Evolutionary conservation across 148 eudicot genomes (phyloP).

Genomic region (Persicaria tinctoria): DNA sequence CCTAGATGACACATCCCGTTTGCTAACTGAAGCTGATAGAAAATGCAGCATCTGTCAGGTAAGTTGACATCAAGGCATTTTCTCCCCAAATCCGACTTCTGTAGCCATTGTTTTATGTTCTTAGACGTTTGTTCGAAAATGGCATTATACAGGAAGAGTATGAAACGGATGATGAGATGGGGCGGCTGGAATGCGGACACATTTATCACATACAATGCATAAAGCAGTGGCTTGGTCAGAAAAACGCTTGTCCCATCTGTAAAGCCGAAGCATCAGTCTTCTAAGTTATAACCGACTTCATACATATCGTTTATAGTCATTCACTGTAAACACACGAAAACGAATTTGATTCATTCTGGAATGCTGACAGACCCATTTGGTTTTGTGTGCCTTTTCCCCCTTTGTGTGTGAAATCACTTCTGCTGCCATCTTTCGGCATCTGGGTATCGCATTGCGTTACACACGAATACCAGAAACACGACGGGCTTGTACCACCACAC

Average conservation of each 20-base stretch:
- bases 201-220: slow-evolving; percentile 57
- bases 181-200: slow-evolving; percentile 61
- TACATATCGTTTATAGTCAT: not conserved
- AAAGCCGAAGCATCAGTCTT: slow-evolving; percentile 36
- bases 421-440: not conserved
- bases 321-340: not conserved
- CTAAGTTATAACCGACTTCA: slow-evolving; percentile 15
- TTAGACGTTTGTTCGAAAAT: not conserved
- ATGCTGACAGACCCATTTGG: slow-evolving; percentile 5
- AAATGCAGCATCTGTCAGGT: slow-evolving; percentile 92
- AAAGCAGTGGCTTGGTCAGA: slow-evolving; percentile 60
- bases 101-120: not conserved
- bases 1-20: slow-evolving; percentile 22
- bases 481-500: not conserved
- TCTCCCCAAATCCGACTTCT: not conserved
- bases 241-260: slow-evolving; percentile 65
- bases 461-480: not conserved
- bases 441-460: not conserved
- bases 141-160: slow-evolving; percentile 48
- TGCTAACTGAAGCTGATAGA: slow-evolving; percentile 32
- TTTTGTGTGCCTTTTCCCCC: not conserved
- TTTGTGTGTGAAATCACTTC: not conserved
- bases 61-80: not conserved
- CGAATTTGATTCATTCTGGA: slow-evolving; percentile 3
- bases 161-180: slow-evolving; percentile 50